These are phyloP conservation scores for Coriaria nepalensis DNA, from an alignment of 306 rosid genomes.

Conservation along the genomic window DNA sequence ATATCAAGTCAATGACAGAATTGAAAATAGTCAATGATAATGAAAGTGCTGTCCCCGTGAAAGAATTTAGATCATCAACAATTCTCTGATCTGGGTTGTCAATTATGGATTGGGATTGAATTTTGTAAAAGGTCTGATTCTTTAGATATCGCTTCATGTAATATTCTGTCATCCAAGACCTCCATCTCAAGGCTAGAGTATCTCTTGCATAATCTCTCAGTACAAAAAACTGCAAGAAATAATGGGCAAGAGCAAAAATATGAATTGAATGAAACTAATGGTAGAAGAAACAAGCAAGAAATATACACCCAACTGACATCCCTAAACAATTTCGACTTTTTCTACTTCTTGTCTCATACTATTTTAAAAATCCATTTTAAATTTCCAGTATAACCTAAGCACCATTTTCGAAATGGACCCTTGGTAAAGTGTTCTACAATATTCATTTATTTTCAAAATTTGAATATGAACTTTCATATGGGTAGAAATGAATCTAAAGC, in stretches of 20 bases:
- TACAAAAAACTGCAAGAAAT: constrained; percentile 61
- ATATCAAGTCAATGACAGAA: constrained; percentile 75
- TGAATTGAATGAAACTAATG: background rate
- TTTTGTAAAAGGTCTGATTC: constrained; percentile 73
- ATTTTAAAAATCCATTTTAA: no score
- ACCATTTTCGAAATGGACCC: no score
- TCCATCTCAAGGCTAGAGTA: constrained; percentile 86
- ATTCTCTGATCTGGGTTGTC: constrained; percentile 95
- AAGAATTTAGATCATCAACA: constrained; percentile 88
- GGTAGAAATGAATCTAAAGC: no score
- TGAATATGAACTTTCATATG: no score
- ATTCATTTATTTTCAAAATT: no score
- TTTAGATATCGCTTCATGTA: constrained; percentile 85
- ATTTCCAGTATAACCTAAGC: no score
- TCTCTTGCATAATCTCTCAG: constrained; percentile 86
- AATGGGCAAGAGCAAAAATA: constrained; percentile 16
- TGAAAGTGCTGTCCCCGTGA: constrained; percentile 78
- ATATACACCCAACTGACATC: background rate
- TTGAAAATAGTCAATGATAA: constrained; percentile 70
- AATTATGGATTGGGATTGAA: constrained; percentile 87
- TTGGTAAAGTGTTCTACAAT: no score
- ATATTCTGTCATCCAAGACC: constrained; percentile 97
- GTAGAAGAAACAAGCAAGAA: background rate
- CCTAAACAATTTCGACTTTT: no score
- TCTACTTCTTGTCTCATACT: no score